Evolutionary conservation across 2,329 filamentous ascomycete species (phyloP).

Genomic region (Calonectria leucothoes): DNA sequence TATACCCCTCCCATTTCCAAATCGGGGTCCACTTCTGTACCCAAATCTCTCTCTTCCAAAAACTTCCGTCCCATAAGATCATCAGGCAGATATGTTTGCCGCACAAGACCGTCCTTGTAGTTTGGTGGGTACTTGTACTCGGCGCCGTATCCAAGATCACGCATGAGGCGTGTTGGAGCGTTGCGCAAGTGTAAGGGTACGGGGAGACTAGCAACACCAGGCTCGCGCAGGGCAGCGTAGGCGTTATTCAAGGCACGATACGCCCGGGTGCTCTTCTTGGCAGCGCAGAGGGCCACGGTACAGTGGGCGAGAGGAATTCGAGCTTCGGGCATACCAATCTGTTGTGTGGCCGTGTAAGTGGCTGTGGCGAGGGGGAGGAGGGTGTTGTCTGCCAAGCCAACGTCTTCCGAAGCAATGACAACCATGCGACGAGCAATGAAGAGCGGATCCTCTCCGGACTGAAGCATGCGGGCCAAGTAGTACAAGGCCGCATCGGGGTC

Average conservation of each 20-base stretch:
- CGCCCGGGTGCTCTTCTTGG: conserved; percentile 87
- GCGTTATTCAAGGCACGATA: conserved; percentile 88
- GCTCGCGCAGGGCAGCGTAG: conserved; percentile 81
- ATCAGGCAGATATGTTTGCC: conserved; percentile 91
- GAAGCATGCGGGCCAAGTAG: conserved; percentile 95
- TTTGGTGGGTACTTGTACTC: conserved; percentile 98
- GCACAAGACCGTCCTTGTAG: conserved; percentile 83
- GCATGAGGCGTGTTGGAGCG: conserved; percentile 92
- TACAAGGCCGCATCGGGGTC: conserved; percentile 91
- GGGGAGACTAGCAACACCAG: conserved; percentile 82
- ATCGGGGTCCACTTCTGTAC: conserved; percentile 80
- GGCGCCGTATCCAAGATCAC: conserved; percentile 88
- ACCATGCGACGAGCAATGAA: conserved; percentile 94
- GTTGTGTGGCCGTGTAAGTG: conserved; percentile 87
- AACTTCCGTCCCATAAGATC: conserved; percentile 77
- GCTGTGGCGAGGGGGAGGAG: conserved; percentile 88
- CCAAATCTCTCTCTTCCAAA: conserved; percentile 83
- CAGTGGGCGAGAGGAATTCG: conserved; percentile 92
- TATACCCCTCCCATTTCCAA: conserved; percentile 54
- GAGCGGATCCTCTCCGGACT: conserved; percentile 92
- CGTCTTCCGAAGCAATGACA: conserved; percentile 93
- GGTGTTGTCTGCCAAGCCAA: conserved; percentile 88
- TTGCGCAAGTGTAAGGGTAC: conserved; percentile 92
- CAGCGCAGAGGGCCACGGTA: conserved; percentile 81
- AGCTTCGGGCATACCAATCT: conserved; percentile 95